phyloP scores from a whole-genome alignment of 306 rosid genomes.

The Sicyos baderoa region DNA sequence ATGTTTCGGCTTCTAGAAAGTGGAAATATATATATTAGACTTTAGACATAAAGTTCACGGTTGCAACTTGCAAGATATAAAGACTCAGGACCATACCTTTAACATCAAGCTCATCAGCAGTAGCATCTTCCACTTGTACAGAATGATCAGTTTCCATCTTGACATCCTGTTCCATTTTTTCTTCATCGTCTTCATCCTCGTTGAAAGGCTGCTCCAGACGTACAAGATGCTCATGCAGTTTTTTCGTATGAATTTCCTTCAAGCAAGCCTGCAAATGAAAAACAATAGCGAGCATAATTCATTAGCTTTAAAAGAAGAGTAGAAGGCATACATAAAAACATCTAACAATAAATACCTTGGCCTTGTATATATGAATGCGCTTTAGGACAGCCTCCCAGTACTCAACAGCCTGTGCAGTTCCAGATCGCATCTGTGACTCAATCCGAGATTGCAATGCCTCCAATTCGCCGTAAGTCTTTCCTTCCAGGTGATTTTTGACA shows the following conservation, averaged over 20 bases:
- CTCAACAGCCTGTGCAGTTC: conserved; percentile 89
- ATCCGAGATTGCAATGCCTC: conserved; percentile 61
- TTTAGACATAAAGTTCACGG: background rate
- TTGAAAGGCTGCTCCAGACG: conserved; percentile 57
- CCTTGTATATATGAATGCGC: conserved; percentile 82
- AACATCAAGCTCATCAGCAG: conserved; percentile 34
- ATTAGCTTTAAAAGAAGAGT: background rate
- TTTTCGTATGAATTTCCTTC: conserved; percentile 80
- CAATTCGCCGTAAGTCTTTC: conserved; percentile 63
- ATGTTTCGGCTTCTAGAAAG: conserved; percentile 39
- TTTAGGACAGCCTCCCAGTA: conserved; percentile 90
- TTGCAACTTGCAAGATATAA: conserved; percentile 15
- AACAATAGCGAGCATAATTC: background rate
- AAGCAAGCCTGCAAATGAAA: conserved; percentile 59
- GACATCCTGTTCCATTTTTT: conserved; percentile 42
- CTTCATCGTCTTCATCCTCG: conserved; percentile 27
- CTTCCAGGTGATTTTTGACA: conserved; percentile 61
- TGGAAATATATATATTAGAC: background rate
- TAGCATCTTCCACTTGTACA: conserved; percentile 35
- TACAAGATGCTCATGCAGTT: conserved; percentile 67
- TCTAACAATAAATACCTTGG: conserved; percentile 55
- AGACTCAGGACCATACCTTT: conserved; percentile 35
- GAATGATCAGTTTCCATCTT: conserved; percentile 31
- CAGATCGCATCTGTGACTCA: conserved; percentile 88
- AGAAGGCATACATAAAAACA: conserved; percentile 16